These are phyloP conservation scores for Epichloe sylvatica DNA, from an alignment of 2,329 filamentous ascomycete species.

Conservation along the genomic window DNA sequence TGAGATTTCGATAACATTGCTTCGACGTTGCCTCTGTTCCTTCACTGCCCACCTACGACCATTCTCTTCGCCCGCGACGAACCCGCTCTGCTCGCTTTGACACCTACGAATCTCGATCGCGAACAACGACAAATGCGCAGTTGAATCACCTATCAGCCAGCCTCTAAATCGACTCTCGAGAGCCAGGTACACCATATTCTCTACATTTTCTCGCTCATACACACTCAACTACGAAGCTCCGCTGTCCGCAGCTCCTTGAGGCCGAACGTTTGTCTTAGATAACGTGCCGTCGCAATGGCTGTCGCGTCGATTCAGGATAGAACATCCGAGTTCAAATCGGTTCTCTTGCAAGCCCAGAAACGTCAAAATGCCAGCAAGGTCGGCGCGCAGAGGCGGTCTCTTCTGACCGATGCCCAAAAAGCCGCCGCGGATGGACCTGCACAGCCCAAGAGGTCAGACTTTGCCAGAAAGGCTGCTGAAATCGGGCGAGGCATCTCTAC, in stretches of 20 bases:
- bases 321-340: slow-evolving; percentile 86
- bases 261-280: not conserved
- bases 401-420: slow-evolving; percentile 63
- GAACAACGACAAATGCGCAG: not conserved
- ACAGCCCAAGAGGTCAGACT: slow-evolving; percentile 63
- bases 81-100: not conserved
- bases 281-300: slow-evolving; percentile 33
- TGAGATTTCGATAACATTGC: not conserved
- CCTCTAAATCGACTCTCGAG: not conserved
- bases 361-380: slow-evolving; percentile 63
- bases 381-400: slow-evolving; percentile 64
- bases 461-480: slow-evolving; percentile 79
- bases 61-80: not conserved
- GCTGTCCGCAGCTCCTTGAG: slow-evolving; percentile 20
- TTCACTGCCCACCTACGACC: not conserved
- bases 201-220: too few species aligned
- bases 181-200: not conserved
- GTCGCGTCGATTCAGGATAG: slow-evolving; percentile 83
- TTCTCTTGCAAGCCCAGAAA: slow-evolving; percentile 73
- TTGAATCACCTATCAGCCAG: too few species aligned
- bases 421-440: slow-evolving; percentile 41
- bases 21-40: not conserved
- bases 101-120: not conserved
- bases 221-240: slow-evolving; percentile 12
- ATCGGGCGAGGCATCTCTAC: slow-evolving; percentile 83